Conservation (phyloP, 495 filamentous ascomycete species). For the Podospora sp. region DNA sequence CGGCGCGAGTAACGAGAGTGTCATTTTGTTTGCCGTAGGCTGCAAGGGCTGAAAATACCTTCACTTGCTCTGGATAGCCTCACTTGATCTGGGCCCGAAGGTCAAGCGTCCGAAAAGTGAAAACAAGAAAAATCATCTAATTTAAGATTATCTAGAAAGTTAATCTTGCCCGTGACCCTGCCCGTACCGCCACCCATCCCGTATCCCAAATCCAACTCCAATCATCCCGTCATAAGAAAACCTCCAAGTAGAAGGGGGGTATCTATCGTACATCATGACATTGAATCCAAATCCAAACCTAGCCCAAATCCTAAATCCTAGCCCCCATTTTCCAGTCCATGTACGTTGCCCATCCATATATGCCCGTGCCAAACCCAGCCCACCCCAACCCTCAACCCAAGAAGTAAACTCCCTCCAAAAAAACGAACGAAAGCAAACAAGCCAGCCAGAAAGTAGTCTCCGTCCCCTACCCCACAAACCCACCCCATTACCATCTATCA, state of each 20-base stretch:
- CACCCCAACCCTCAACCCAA: constrained; percentile 3
- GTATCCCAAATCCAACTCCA: neutral
- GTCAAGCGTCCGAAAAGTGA: neutral
- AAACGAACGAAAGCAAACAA: neutral
- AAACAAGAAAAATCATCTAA: neutral
- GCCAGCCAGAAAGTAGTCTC: neutral
- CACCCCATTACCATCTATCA: neutral
- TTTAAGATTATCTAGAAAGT: constrained; percentile 5
- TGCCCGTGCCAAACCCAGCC: constrained; percentile 1
- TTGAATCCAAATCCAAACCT: constrained; percentile 4
- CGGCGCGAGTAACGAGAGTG: too few relatives aligned
- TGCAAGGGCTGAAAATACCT: too few relatives aligned
- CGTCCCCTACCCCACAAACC: neutral
- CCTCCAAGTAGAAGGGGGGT: constrained; percentile 19
- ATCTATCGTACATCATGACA: constrained; percentile 29
- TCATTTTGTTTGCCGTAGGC: too few relatives aligned
- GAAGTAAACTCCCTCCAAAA: too few relatives aligned
- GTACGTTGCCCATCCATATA: neutral
- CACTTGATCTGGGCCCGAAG: neutral
- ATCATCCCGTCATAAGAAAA: constrained; percentile 11
- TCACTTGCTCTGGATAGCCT: too few relatives aligned
- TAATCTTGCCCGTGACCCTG: neutral
- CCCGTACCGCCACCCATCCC: neutral
- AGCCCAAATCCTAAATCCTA: neutral
- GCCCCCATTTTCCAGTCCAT: neutral